A percentile compares a stretch with the other conserved stretches of the same genome.
phyloP scores from a whole-genome alignment of 768 basidiomycete species.

The Phlebiopsis flavidoalba region DNA sequence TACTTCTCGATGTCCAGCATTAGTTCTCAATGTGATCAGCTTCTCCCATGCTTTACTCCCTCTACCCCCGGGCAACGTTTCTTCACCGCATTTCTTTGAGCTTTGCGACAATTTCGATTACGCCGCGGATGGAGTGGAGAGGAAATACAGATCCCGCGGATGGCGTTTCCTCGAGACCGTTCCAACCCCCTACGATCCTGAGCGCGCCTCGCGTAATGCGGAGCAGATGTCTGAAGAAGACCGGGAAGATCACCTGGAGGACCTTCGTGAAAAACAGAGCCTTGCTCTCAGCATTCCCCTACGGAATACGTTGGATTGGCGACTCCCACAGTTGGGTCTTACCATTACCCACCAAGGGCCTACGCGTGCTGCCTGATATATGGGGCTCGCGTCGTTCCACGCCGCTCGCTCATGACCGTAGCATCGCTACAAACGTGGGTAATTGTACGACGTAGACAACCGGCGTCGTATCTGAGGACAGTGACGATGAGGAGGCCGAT shows the following conservation, averaged over 20 bases:
- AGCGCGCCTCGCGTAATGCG: background rate
- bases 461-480: too few relatives aligned
- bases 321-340: conserved; percentile 17
- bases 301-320: conserved; percentile 10
- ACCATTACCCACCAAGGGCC: conserved; percentile 6
- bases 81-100: conserved; percentile 25
- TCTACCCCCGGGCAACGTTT: conserved; percentile 35
- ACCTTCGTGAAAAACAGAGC: background rate
- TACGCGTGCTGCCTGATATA: background rate
- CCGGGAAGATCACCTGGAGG: too few relatives aligned
- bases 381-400: too few relatives aligned
- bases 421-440: too few relatives aligned
- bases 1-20: conserved; percentile 21
- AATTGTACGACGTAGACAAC: too few relatives aligned
- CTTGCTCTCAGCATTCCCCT: background rate
- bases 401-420: too few relatives aligned
- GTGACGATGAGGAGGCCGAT: too few relatives aligned
- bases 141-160: conserved; percentile 34
- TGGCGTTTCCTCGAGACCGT: conserved; percentile 25
- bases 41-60: conserved; percentile 33
- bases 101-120: background rate
- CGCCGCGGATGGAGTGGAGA: conserved; percentile 8
- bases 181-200: background rate
- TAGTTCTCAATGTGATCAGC: conserved; percentile 41
- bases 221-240: too few relatives aligned